Evolutionary conservation across 805 yeast genomes (phyloP).

Genomic region (Wickerhamiella shivajii): DNA sequence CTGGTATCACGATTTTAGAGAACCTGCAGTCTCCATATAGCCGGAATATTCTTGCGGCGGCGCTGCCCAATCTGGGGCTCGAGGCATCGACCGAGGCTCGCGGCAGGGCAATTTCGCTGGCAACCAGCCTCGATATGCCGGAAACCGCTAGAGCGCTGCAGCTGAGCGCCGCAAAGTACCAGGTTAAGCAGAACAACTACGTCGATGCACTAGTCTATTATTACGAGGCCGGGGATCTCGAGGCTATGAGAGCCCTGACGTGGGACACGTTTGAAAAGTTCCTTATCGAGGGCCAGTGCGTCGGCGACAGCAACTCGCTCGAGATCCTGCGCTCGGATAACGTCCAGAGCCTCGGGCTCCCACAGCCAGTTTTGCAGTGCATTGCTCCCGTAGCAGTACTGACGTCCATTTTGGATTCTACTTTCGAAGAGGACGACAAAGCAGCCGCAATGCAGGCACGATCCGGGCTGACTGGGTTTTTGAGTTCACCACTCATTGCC

Average conservation of each 20-base stretch:
- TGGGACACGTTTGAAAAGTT: constrained; percentile 13
- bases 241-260: constrained; percentile 4
- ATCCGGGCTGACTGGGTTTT: constrained; percentile 4
- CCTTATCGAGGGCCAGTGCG: constrained; percentile 7
- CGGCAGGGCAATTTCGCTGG: constrained; percentile 8
- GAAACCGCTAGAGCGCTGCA: constrained; percentile 10
- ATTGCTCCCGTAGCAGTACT: constrained; percentile 15
- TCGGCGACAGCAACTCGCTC: constrained; percentile 7
- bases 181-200: constrained; percentile 7
- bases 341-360: constrained; percentile 5
- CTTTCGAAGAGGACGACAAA: constrained; percentile 2
- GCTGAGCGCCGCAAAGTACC: constrained; percentile 11
- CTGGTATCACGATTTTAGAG: constrained; percentile 12
- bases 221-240: constrained; percentile 11
- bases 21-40: constrained; percentile 13
- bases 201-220: constrained; percentile 10
- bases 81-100: constrained; percentile 8
- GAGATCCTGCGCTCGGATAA: constrained; percentile 4
- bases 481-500: constrained; percentile 1
- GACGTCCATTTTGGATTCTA: constrained; percentile 6
- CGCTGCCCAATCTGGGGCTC: constrained; percentile 13
- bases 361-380: constrained; percentile 9
- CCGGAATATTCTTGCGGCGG: constrained; percentile 6
- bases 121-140: constrained; percentile 11
- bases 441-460: neutral